Conservation (phyloP, 352 stramenopile species). For the Plasmopara halstedii region DNA sequence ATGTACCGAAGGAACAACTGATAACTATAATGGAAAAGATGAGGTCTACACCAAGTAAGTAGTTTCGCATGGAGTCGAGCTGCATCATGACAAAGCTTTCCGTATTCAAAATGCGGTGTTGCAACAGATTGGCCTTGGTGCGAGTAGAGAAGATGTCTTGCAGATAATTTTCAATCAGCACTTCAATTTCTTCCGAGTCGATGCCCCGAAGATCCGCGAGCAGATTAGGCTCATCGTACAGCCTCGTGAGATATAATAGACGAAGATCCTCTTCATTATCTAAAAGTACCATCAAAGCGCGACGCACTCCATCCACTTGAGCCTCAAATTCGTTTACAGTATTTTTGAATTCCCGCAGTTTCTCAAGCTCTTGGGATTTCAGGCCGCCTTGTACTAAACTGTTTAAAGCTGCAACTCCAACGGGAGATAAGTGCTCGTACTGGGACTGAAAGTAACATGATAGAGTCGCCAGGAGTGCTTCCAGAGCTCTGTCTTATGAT, state of each 20-base stretch:
- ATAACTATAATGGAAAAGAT: conserved; percentile 53
- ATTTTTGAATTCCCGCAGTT: conserved; percentile 62
- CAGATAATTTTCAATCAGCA: conserved; percentile 48
- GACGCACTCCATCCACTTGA: conserved; percentile 50
- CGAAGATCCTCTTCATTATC: conserved; percentile 70
- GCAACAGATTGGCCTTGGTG: conserved; percentile 55
- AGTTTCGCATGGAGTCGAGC: conserved; percentile 60
- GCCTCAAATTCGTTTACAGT: conserved; percentile 68
- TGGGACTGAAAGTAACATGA: conserved; percentile 48
- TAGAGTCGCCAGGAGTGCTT: conserved; percentile 48
- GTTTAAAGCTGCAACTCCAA: conserved; percentile 39
- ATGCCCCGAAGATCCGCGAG: conserved; percentile 32
- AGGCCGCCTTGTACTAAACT: conserved; percentile 38
- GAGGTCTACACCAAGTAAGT: conserved; percentile 46
- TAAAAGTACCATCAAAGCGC: conserved; percentile 55
- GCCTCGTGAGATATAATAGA: conserved; percentile 45
- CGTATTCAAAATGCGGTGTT: conserved; percentile 65
- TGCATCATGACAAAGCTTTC: conserved; percentile 70
- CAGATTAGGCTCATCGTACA: conserved; percentile 33
- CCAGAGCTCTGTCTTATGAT: conserved; percentile 21
- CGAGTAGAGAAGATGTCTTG: conserved; percentile 62
- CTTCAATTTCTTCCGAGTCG: conserved; percentile 54
- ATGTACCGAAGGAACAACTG: conserved; percentile 46
- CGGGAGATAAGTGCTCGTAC: conserved; percentile 32
- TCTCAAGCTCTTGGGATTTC: conserved; percentile 44